Conservation (phyloP, 495 filamentous ascomycete species). For the Parachaetomium inaequale region DNA sequence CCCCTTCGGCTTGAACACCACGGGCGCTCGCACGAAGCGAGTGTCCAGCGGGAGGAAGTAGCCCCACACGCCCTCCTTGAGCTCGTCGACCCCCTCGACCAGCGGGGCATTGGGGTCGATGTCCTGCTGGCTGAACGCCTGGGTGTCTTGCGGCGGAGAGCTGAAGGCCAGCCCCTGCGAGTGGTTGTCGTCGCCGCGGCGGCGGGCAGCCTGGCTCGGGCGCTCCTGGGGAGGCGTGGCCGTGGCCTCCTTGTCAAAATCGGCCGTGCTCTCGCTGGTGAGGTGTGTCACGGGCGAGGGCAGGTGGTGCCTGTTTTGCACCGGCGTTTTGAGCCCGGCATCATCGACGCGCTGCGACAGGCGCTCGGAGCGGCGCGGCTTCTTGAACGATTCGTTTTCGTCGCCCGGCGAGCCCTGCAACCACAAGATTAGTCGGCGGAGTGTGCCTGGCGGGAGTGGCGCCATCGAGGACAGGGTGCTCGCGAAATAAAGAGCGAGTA, state of each 20-base stretch:
- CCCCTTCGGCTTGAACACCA: slow-evolving; percentile 68
- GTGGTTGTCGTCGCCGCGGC: slow-evolving; percentile 35
- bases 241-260: slow-evolving; percentile 65
- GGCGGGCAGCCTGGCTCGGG: slow-evolving; percentile 53
- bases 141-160: slow-evolving; percentile 56
- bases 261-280: slow-evolving; percentile 53
- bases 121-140: slow-evolving; percentile 74
- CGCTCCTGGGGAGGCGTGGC: slow-evolving; percentile 65
- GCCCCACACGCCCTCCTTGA: slow-evolving; percentile 91
- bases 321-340: slow-evolving; percentile 50
- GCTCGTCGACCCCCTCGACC: slow-evolving; percentile 79
- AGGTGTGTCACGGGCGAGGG: slow-evolving; percentile 79
- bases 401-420: slow-evolving; percentile 46
- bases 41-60: slow-evolving; percentile 81
- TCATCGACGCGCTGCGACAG: slow-evolving; percentile 46
- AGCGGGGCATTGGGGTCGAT: slow-evolving; percentile 68
- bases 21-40: slow-evolving; percentile 57
- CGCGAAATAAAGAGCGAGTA: slow-evolving; percentile 12
- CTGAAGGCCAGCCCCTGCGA: slow-evolving; percentile 49
- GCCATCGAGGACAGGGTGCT: slow-evolving; percentile 12
- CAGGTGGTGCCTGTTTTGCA: slow-evolving; percentile 62
- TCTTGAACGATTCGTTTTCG: slow-evolving; percentile 55
- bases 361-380: slow-evolving; percentile 62
- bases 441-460: slow-evolving; percentile 28
- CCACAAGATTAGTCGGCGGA: slow-evolving; percentile 30